Evolutionary conservation across 2,329 filamentous ascomycete species (phyloP).

Genomic region (Fusarium napiforme): DNA sequence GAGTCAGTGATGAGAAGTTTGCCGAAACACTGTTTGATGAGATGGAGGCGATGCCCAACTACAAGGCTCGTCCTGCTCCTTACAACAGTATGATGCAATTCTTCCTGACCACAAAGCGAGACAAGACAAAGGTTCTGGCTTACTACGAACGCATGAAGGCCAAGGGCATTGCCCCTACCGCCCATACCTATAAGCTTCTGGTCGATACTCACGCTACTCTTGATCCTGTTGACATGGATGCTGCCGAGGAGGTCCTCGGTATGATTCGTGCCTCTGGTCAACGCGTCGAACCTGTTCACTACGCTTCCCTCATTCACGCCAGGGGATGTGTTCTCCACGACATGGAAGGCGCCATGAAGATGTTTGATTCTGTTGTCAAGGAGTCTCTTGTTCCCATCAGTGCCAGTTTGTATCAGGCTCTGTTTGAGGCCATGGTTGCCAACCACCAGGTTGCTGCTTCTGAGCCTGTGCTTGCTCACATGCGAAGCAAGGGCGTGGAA

Average conservation of each 20-base stretch:
- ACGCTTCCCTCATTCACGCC: conserved; percentile 93
- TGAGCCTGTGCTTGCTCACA: conserved; percentile 77
- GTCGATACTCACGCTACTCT: conserved; percentile 95
- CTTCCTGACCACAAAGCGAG: conserved; percentile 96
- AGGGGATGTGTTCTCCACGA: conserved; percentile 95
- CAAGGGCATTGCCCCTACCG: conserved; percentile 87
- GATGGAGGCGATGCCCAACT: conserved; percentile 99
- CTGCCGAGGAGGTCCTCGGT: conserved; percentile 84
- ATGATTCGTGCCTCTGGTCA: conserved; percentile 80
- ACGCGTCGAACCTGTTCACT: conserved; percentile 90
- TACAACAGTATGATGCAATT: conserved; percentile 99
- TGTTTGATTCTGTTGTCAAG: conserved; percentile 84
- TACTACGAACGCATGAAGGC: conserved; percentile 96
- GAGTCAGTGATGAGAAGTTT: conserved; percentile 97
- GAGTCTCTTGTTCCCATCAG: conserved; percentile 76
- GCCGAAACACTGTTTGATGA: conserved; percentile 98
- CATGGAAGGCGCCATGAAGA: conserved; percentile 80
- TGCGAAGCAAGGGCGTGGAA: conserved; percentile 78
- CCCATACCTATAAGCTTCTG: conserved; percentile 97
- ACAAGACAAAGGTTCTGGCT: conserved; percentile 89
- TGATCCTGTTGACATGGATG: conserved; percentile 87
- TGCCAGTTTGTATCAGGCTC: conserved; percentile 91
- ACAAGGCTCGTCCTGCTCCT: conserved; percentile 95
- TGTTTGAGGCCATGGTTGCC: conserved; percentile 97
- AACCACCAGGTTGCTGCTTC: conserved; percentile 87